Evolutionary conservation across 208 protist genomes (phyloP), one percentile per base, ranked within the genome.

Genomic region (Histomonas meleagridis): DNA sequence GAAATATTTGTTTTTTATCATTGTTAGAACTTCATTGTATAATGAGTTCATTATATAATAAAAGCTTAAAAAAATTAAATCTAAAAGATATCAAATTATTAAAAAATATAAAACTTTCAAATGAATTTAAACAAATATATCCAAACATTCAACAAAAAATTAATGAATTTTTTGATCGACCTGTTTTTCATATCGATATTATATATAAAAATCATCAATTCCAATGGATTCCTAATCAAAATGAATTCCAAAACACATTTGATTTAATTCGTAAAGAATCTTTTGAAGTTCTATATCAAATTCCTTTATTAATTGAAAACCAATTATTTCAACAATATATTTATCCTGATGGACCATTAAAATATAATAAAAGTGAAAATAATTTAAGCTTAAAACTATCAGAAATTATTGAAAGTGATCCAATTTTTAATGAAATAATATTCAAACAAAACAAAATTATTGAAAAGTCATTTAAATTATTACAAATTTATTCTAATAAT

Each of bases 1-100:
- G 76, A 49, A 86, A 43, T 51, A 46, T 86, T 55, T 86, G 76
- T 38, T 86, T 86, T n/a, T 55, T n/a, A 2, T 86, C 76, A 55
- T 40, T 86, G 18, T 38, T 86, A 12, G 76, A 86, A 38, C 38
- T 86, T 38, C 55, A 86, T 46, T 86, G 76, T 28, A 43, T 86
- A 38, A 86, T 86, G 40, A 46, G n/a, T 26, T 51, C 40, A 14
- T n/a, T 86, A 5, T 46, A 86, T 49, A 86, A 86, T 32, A 5
- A 46, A 1, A 23, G 40, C 32, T 28, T 86, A 0, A 55, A 55
- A 86, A 51, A 51, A 55, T 55, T 86, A 38, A 55, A 86, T 55
- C 55, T 46, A 57, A 0, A 0, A 32, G 35, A 86, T 2, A 86
- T 86, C 46, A 86, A 86, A 55, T 46, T 46, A 86, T 28, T 86